phyloP scores from a whole-genome alignment of 257 asterid species.

The Nicotiana tabacum region DNA sequence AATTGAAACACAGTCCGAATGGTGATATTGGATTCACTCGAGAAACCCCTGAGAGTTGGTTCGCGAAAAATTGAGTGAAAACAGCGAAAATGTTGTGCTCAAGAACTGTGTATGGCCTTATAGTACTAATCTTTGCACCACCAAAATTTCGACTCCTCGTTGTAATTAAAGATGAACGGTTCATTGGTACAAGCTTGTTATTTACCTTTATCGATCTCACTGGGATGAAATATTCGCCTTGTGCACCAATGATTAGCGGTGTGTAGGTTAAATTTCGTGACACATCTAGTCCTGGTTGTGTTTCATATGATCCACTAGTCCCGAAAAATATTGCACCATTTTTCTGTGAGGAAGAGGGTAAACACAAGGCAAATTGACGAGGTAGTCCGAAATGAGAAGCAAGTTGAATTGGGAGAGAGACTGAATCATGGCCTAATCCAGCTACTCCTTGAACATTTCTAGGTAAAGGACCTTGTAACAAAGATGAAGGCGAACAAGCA shows the following conservation, averaged over 20 bases:
- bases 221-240: slow-evolving; percentile 36
- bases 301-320: slow-evolving; percentile 8
- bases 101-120: slow-evolving; percentile 35
- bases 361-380: slow-evolving; percentile 37
- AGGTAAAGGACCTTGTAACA: slow-evolving; percentile 35
- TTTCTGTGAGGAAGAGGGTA: slow-evolving; percentile 21
- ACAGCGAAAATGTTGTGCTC: slow-evolving; percentile 27
- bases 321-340: slow-evolving; percentile 45
- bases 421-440: slow-evolving; percentile 32
- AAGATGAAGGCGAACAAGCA: slow-evolving; percentile 41
- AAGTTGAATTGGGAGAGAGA: slow-evolving; percentile 45
- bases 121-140: slow-evolving; percentile 43
- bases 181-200: slow-evolving; percentile 20
- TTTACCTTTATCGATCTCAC: slow-evolving; percentile 35
- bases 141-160: slow-evolving; percentile 25
- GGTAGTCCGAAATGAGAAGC: slow-evolving; percentile 44
- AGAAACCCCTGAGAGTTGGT: slow-evolving; percentile 24
- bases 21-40: slow-evolving; percentile 32
- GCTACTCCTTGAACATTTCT: slow-evolving; percentile 40
- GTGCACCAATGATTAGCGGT: slow-evolving; percentile 32
- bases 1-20: slow-evolving; percentile 36
- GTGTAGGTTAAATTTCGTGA: slow-evolving; percentile 20
- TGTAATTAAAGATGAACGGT: slow-evolving; percentile 18
- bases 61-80: slow-evolving; percentile 17
- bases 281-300: neutral